Conservation (phyloP, 352 stramenopile genomes). For the Phytopythium ostracodes region DNA sequence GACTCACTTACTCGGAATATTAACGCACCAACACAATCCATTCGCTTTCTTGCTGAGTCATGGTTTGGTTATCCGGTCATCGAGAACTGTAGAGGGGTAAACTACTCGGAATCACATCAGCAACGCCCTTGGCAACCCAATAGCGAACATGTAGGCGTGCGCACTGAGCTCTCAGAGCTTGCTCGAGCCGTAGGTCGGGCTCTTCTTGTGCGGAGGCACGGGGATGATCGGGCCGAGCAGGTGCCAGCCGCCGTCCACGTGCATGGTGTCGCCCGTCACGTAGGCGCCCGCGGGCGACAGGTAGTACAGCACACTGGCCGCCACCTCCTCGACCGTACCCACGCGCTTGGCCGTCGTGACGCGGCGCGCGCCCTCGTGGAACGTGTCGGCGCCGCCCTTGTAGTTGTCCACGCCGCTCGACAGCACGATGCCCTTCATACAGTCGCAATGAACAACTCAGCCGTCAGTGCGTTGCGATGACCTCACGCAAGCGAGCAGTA, state of each 20-base stretch:
- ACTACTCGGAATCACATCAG: too few species aligned
- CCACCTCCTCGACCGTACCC: conserved; percentile 90
- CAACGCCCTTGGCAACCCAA: too few species aligned
- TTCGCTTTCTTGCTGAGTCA: neutral
- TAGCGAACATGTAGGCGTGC: too few species aligned
- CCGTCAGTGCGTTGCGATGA: neutral
- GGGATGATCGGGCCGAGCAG: conserved; percentile 65
- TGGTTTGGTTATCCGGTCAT: too few species aligned
- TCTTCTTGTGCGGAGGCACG: conserved; percentile 73
- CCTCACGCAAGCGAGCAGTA: neutral
- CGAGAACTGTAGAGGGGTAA: too few species aligned
- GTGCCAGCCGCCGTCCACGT: conserved; percentile 87
- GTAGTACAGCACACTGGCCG: conserved; percentile 85
- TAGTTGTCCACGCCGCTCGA: conserved; percentile 85
- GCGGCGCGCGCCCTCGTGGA: conserved; percentile 68
- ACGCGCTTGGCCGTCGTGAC: conserved; percentile 82
- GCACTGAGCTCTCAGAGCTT: conserved; percentile 34
- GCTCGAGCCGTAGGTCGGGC: conserved; percentile 74
- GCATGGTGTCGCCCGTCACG: conserved; percentile 86
- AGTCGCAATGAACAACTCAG: neutral
- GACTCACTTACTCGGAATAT: neutral
- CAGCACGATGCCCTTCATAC: conserved; percentile 45
- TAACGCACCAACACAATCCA: neutral
- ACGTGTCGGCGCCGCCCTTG: conserved; percentile 67
- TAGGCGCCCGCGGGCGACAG: conserved; percentile 87